These are phyloP conservation scores for Sutorius australiensis DNA, from an alignment of 768 basidiomycete genomes.

Conservation along the genomic window DNA sequence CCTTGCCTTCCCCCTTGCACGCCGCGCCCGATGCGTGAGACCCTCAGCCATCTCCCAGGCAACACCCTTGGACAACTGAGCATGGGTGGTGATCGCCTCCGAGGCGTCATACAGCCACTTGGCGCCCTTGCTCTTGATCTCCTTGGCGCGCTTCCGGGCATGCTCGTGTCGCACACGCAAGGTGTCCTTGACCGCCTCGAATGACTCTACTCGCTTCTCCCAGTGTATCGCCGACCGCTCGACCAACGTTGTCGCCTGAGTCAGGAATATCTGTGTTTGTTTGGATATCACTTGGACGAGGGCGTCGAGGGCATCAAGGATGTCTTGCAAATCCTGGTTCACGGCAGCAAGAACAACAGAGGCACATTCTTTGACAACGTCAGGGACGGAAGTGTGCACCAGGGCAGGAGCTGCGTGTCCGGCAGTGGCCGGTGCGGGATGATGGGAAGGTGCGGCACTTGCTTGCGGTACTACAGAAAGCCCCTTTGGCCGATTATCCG, in stretches of 20 bases:
- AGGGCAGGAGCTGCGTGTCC: conserved; percentile 17
- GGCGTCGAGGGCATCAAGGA: conserved; percentile 57
- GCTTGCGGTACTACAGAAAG: conserved; percentile 26
- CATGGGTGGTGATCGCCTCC: conserved; percentile 39
- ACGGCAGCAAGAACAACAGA: conserved; percentile 43
- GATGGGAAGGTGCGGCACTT: conserved; percentile 3
- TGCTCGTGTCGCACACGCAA: conserved; percentile 48
- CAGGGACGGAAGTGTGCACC: conserved; percentile 45
- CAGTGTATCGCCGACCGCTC: conserved; percentile 38
- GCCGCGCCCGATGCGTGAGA: conserved; percentile 35
- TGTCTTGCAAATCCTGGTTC: conserved; percentile 51
- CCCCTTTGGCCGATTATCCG: conserved; percentile 26
- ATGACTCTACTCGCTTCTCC: conserved; percentile 36
- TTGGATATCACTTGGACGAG: conserved; percentile 48
- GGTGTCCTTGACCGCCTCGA: conserved; percentile 37
- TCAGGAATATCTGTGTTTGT: conserved; percentile 34
- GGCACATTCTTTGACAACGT: conserved; percentile 44
- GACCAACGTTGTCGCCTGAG: conserved; percentile 38
- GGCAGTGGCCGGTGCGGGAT: conserved; percentile 16
- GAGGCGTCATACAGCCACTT: conserved; percentile 43
- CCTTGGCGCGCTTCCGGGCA: conserved; percentile 51
- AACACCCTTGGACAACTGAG: conserved; percentile 39
- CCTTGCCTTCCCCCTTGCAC: conserved; percentile 46
- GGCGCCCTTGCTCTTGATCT: conserved; percentile 47
- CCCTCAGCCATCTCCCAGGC: conserved; percentile 40